Percentiles rank a stretch among this genome's conserved stretches.
phyloP scores from a whole-genome alignment of 345 rosid species.

The Geranium brycei region DNA sequence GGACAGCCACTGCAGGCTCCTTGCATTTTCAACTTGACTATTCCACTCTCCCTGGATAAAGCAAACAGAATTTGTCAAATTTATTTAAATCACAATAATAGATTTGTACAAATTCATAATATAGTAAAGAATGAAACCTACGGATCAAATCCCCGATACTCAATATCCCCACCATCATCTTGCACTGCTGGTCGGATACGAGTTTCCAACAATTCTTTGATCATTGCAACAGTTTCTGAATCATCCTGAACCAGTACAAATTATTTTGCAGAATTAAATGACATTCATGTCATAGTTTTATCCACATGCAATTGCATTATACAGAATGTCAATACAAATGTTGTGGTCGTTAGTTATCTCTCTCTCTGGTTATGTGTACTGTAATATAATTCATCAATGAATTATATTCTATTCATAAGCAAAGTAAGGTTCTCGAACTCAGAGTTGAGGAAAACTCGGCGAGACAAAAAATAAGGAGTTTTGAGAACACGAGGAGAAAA shows the following conservation, averaged over 20 bases:
- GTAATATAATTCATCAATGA: too few relatives aligned
- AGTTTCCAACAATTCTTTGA: slow-evolving; percentile 89
- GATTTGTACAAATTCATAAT: not conserved
- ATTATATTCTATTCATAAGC: too few relatives aligned
- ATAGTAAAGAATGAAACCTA: slow-evolving; percentile 22
- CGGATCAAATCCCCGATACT: slow-evolving; percentile 73
- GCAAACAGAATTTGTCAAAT: slow-evolving; percentile 4
- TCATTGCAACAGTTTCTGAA: slow-evolving; percentile 95
- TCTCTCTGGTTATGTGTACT: too few relatives aligned
- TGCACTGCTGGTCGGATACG: slow-evolving; percentile 96
- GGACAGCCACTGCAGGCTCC: slow-evolving; percentile 99
- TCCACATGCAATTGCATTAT: not conserved
- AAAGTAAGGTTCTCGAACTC: too few relatives aligned
- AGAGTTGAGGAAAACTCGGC: too few relatives aligned
- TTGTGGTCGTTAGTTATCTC: not conserved
- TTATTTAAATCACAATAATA: not conserved
- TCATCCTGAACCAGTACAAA: slow-evolving; percentile 49
- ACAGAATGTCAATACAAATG: not conserved
- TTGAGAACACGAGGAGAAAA: too few relatives aligned
- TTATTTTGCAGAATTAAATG: not conserved
- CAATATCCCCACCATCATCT: slow-evolving; percentile 98
- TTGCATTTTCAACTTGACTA: slow-evolving; percentile 89
- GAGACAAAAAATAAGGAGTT: too few relatives aligned
- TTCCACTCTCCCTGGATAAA: slow-evolving; percentile 59
- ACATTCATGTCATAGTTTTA: not conserved